Percentiles rank a stretch among this genome's conserved stretches.
Conservation (phyloP, 2,329 filamentous ascomycete genomes). For the Aspergillus tanneri region DNA sequence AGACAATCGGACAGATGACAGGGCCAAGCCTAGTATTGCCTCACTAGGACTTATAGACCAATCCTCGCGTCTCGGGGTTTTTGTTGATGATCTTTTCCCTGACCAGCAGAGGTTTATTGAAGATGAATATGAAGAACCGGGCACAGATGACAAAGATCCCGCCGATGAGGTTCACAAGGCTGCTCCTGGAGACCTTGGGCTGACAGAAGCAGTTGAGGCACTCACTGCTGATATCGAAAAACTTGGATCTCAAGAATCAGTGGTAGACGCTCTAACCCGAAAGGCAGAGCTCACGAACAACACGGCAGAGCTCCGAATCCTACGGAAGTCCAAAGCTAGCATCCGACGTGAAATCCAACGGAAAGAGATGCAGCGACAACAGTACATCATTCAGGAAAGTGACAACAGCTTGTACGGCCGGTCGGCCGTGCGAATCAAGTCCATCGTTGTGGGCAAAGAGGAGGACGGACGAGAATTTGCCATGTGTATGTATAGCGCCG, state of each 20-base stretch:
- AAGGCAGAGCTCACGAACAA: constrained; percentile 98
- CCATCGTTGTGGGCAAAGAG: constrained; percentile 87
- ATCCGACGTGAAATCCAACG: constrained; percentile 86
- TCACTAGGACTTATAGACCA: constrained; percentile 88
- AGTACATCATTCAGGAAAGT: constrained; percentile 96
- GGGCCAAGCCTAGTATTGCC: constrained; percentile 78
- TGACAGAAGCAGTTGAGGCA: constrained; percentile 87
- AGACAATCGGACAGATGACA: constrained; percentile 46
- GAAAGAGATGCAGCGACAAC: constrained; percentile 93
- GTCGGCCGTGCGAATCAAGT: constrained; percentile 84
- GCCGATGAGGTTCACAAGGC: constrained; percentile 89
- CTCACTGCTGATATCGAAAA: constrained; percentile 91
- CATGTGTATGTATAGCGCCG: constrained; percentile 58
- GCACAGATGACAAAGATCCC: constrained; percentile 59
- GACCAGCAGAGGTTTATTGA: constrained; percentile 79
- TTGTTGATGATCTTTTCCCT: constrained; percentile 89
- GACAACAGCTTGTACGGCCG: constrained; percentile 96
- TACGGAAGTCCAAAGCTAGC: constrained; percentile 91
- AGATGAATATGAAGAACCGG: constrained; percentile 76
- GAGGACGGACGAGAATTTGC: constrained; percentile 92
- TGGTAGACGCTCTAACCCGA: constrained; percentile 84
- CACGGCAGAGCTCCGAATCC: constrained; percentile 83
- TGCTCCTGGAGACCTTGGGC: constrained; percentile 85
- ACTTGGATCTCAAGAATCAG: constrained; percentile 79
- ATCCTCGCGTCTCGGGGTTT: constrained; percentile 85